Conservation (phyloP, 1,284 basidiomycete genomes). For the Microstroma glucosiphilum region DNA sequence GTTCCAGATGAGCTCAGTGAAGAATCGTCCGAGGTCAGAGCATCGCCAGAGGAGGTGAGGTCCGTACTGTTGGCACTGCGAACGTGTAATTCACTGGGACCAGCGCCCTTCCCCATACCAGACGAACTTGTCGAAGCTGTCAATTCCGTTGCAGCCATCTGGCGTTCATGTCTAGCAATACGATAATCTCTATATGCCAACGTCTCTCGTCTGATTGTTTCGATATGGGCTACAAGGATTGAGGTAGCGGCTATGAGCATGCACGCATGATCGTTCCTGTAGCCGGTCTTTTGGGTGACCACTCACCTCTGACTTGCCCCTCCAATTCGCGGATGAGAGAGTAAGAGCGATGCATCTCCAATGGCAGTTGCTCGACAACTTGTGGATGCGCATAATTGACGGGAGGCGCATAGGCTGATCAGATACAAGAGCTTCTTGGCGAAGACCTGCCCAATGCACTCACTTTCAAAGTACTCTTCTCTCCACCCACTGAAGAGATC, state of each 20-base stretch:
- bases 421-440: background rate
- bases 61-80: too few relatives aligned
- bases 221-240: background rate
- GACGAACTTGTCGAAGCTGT: too few relatives aligned
- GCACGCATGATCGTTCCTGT: background rate
- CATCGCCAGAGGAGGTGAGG: too few relatives aligned
- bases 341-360: slow-evolving; percentile 74
- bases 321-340: slow-evolving; percentile 75
- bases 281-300: too few relatives aligned
- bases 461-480: slow-evolving; percentile 46
- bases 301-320: slow-evolving; percentile 63
- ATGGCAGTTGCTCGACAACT: slow-evolving; percentile 79
- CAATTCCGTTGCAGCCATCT: too few relatives aligned
- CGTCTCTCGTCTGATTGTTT: background rate
- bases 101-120: too few relatives aligned
- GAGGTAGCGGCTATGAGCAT: background rate
- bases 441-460: slow-evolving; percentile 6
- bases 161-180: background rate
- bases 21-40: too few relatives aligned
- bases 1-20: too few relatives aligned
- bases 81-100: too few relatives aligned
- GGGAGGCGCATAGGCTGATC: too few relatives aligned
- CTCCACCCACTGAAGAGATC: slow-evolving; percentile 36
- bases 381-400: background rate
- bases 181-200: background rate